Evolutionary conservation across 1,284 basidiomycete species (phyloP), one percentile per base, ranked within the genome.

Genomic region (Malassezia arunalokei): DNA sequence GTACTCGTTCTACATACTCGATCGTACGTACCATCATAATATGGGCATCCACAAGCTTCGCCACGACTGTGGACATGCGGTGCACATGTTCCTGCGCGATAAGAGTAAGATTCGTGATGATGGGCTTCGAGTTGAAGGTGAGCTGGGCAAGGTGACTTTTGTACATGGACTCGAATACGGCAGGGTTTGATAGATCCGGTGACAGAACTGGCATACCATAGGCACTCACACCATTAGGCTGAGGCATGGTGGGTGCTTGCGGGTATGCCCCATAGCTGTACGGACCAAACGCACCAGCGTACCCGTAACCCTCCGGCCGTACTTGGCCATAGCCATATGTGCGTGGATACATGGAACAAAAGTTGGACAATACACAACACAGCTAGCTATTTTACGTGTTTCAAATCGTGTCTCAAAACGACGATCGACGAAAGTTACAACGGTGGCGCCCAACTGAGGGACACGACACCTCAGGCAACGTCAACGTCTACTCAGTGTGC

Each of bases 41-140:
- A 62, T 95, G 90, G 29, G 79, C 76, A 67, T 94, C 89, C 43
- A 98, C 77, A 73, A 86, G 88, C 61, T 90, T 83, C 1, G 84
- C 85, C 20, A 96, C 84, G 47, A 88, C 81, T 54, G 84, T 81
- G 60, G 86, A 83, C 76, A 83, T 77, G 79, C 72, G 60, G 57
- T 85, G 82, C 49, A 82, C 78, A 71, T 86, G 83, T 56, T 92
- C 85, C 77, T 89, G 85, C 32, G 94, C 91, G 66, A 89, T 81
- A 78, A 92, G 82, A 29, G 92, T 96, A n/a, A 98, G 77, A 58
- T 81, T 82, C 76, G 92, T 90, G 65, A 99, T 99, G 62, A 95
- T 84, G 12, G 89, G 87, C 71, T 91, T 85, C 62, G 90, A 94
- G 76, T 98, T 99, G 78, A 92, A 83, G 39, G 84, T 90, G 58